Conservation (phyloP, 768 basidiomycete genomes). For the Calocybe cyanea region DNA sequence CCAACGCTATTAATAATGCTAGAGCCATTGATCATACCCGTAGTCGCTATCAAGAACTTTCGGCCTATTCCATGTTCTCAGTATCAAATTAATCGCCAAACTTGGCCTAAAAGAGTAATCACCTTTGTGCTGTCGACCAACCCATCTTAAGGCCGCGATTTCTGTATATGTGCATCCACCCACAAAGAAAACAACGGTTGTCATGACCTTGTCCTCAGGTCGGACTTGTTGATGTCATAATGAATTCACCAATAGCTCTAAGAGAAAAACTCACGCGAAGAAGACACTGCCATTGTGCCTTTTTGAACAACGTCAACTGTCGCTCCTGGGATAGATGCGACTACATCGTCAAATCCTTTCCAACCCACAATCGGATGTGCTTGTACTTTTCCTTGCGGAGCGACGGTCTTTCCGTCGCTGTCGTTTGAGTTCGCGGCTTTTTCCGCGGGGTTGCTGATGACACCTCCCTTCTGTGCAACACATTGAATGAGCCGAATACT, state of each 20-base stretch:
- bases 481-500: slow-evolving; percentile 91
- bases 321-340: slow-evolving; percentile 78
- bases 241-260: slow-evolving; percentile 2
- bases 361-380: slow-evolving; percentile 94
- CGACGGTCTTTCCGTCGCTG: slow-evolving; percentile 25
- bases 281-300: slow-evolving; percentile 25
- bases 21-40: slow-evolving; percentile 81
- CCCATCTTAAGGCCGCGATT: slow-evolving; percentile 93
- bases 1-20: slow-evolving; percentile 69
- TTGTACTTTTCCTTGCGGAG: slow-evolving; percentile 52
- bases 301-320: slow-evolving; percentile 75
- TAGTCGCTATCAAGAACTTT: slow-evolving; percentile 86
- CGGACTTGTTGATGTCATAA: slow-evolving; percentile 31
- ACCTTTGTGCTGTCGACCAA: slow-evolving; percentile 83
- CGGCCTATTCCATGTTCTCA: slow-evolving; percentile 62
- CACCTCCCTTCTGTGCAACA: slow-evolving; percentile 85
- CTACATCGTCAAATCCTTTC: slow-evolving; percentile 94
- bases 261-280: slow-evolving; percentile 26
- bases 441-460: slow-evolving; percentile 75
- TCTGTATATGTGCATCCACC: slow-evolving; percentile 98
- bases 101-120: slow-evolving; percentile 19
- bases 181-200: slow-evolving; percentile 92
- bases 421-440: slow-evolving; percentile 25
- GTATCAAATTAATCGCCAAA: slow-evolving; percentile 10
- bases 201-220: slow-evolving; percentile 60